Evolutionary conservation across 2,329 filamentous ascomycete species (phyloP).

Genomic region (Colletotrichum noveboracense): DNA sequence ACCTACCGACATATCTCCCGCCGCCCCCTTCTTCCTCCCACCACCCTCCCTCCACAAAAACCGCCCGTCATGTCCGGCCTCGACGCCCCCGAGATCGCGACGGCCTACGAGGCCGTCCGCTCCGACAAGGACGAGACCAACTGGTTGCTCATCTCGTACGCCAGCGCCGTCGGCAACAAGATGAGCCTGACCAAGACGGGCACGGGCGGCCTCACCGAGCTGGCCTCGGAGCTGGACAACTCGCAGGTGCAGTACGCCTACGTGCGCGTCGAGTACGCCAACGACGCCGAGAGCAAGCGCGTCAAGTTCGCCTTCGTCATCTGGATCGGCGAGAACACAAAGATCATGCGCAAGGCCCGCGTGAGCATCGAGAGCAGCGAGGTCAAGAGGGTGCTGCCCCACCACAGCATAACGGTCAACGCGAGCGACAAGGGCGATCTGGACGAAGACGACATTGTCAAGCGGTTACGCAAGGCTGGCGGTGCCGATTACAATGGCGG

Average conservation of each 20-base stretch:
- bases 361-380: constrained; percentile 71
- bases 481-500: constrained; percentile 76
- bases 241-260: constrained; percentile 70
- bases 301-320: constrained; percentile 73
- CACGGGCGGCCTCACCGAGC: constrained; percentile 63
- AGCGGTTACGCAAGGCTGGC: constrained; percentile 67
- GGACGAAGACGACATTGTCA: constrained; percentile 65
- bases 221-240: constrained; percentile 61
- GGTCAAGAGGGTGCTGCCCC: constrained; percentile 67
- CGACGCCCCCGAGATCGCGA: constrained; percentile 62
- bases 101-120: constrained; percentile 71
- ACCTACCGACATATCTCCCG: background rate
- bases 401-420: constrained; percentile 70
- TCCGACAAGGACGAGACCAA: constrained; percentile 69
- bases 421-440: constrained; percentile 65
- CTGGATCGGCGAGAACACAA: constrained; percentile 70
- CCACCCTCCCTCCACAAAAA: background rate
- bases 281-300: constrained; percentile 71
- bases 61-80: constrained; percentile 55
- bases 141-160: constrained; percentile 72
- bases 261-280: constrained; percentile 71
- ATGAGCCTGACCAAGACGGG: constrained; percentile 63
- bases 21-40: background rate
- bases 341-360: constrained; percentile 73
- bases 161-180: constrained; percentile 58